phyloP scores from a whole-genome alignment of 768 basidiomycete genomes.

The Ramaria sp. region DNA sequence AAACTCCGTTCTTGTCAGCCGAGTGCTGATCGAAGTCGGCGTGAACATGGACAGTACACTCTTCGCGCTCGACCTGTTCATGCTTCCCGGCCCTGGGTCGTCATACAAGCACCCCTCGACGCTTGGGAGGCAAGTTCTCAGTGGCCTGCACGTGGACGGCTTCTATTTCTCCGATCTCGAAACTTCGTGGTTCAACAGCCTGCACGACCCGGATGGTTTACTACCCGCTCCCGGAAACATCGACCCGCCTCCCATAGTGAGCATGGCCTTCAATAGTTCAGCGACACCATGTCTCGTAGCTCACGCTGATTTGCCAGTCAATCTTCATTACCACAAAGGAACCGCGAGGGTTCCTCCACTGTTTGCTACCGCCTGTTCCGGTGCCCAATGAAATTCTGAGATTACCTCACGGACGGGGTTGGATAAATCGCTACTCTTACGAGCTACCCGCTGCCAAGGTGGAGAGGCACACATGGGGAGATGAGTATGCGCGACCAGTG shows the following conservation, averaged over 20 bases:
- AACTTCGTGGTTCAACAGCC: background rate
- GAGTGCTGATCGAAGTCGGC: background rate
- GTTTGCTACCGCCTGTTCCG: background rate
- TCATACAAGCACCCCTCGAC: background rate
- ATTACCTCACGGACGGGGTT: background rate
- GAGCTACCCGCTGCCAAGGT: background rate
- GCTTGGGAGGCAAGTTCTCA: background rate
- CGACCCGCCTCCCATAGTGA: background rate
- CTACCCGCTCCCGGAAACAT: background rate
- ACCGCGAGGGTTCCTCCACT: slow-evolving; percentile 2
- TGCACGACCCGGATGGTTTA: background rate
- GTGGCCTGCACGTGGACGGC: background rate
- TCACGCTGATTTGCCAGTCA: background rate
- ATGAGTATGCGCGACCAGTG: background rate
- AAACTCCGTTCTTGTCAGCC: slow-evolving; percentile 1
- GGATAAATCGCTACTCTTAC: background rate
- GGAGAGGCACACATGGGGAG: background rate
- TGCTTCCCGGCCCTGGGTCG: background rate
- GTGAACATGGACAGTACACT: background rate
- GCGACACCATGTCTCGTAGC: background rate
- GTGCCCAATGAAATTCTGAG: background rate
- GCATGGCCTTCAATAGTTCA: background rate
- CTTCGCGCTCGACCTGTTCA: background rate
- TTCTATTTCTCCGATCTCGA: slow-evolving; percentile 2
- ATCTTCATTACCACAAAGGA: background rate